Percentiles rank a stretch among this genome's conserved stretches.
phyloP scores from a whole-genome alignment of 1,284 basidiomycete species.

The Dichomitus squalens region DNA sequence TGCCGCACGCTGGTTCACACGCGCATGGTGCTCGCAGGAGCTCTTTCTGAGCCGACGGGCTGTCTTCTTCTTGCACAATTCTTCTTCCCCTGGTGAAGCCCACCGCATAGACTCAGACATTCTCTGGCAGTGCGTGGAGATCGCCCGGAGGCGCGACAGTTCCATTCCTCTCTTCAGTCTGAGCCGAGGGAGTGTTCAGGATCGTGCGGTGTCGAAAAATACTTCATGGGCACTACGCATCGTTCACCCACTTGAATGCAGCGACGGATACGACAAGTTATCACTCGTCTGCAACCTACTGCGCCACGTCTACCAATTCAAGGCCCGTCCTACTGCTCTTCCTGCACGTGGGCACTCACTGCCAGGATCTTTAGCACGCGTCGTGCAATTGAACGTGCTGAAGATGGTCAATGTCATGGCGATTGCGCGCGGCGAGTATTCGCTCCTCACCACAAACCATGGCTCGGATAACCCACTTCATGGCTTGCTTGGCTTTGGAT shows the following conservation, averaged over 20 bases:
- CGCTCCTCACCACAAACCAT: conserved; percentile 16
- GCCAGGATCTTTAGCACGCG: background rate
- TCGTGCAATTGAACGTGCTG: conserved; percentile 12
- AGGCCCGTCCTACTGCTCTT: conserved; percentile 11
- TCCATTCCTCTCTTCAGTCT: conserved; percentile 11
- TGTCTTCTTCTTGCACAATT: conserved; percentile 14
- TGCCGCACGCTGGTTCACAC: conserved; percentile 18
- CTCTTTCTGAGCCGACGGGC: conserved; percentile 16
- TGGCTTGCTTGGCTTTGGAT: conserved; percentile 11
- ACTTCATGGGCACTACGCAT: conserved; percentile 16
- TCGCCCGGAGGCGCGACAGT: conserved; percentile 7
- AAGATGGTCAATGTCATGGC: conserved; percentile 22
- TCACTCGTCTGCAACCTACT: conserved; percentile 18
- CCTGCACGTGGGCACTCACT: too few species aligned
- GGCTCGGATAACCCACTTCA: conserved; percentile 6
- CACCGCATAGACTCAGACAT: conserved; percentile 2
- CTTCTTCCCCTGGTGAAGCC: background rate
- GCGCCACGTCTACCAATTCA: conserved; percentile 13
- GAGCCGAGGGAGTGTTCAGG: conserved; percentile 9
- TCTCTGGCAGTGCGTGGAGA: conserved; percentile 15
- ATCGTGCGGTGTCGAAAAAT: background rate
- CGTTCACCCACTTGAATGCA: conserved; percentile 17
- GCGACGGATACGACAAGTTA: conserved; percentile 20
- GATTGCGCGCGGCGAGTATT: conserved; percentile 14
- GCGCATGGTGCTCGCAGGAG: conserved; percentile 25